These are phyloP conservation scores for Penicillium oxalicum DNA, from an alignment of 2,329 filamentous ascomycete genomes.

Conservation along the genomic window DNA sequence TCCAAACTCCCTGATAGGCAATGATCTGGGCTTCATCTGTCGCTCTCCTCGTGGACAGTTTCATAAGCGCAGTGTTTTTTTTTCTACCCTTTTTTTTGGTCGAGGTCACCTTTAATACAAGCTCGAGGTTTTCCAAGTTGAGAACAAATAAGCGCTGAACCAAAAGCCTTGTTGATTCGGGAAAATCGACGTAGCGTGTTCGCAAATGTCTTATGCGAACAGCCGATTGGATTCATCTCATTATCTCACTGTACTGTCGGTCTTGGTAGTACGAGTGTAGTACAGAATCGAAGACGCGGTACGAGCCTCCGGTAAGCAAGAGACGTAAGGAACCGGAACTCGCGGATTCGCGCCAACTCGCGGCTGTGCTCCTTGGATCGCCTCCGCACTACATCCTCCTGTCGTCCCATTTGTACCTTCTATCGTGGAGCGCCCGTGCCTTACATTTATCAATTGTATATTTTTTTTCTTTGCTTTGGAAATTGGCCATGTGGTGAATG, in stretches of 20 bases:
- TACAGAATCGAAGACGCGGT: constrained; percentile 5
- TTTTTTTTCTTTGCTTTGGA: not conserved
- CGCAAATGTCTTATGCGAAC: too few relatives aligned
- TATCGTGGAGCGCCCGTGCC: not conserved
- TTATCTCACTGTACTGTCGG: too few relatives aligned
- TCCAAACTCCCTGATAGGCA: constrained; percentile 14
- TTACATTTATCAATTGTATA: not conserved
- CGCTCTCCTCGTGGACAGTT: not conserved
- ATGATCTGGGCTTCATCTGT: constrained; percentile 11
- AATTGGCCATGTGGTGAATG: constrained; percentile 9
- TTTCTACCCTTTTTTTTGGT: too few relatives aligned
- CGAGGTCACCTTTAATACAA: too few relatives aligned
- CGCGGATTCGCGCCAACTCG: constrained; percentile 2
- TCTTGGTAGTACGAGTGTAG: too few relatives aligned
- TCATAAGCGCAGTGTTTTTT: not conserved
- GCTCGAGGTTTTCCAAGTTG: too few relatives aligned
- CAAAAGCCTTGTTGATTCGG: too few relatives aligned
- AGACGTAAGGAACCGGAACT: constrained; percentile 15
- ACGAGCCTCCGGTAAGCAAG: constrained; percentile 9
- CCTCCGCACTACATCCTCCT: constrained; percentile 5
- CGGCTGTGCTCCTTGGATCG: constrained; percentile 8
- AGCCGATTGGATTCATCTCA: too few relatives aligned
- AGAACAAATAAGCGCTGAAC: too few relatives aligned
- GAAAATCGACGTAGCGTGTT: too few relatives aligned
- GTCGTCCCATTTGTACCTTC: constrained; percentile 3